Base-by-base conservation (phyloP, 164 flowering plant genomes). In the Macadamia integrifolia region DNA sequence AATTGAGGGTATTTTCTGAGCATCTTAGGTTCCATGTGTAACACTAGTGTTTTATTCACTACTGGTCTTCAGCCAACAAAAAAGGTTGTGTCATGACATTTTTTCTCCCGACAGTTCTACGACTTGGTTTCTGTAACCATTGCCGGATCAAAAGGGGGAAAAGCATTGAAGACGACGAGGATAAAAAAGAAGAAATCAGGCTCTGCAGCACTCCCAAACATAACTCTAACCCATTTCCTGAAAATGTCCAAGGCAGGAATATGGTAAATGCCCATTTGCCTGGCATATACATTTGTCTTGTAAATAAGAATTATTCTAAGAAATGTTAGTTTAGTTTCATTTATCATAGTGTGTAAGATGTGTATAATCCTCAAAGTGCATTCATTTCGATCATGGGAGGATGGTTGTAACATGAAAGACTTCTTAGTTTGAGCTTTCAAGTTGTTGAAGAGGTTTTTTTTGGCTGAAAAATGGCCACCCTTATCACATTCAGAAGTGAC, bases 221-320 rank as follows among this genome's bases (percentile, higher is more conserved):
- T 88, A 55, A 87, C 85, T 31, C 81, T 91, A 15, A 65, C 86
- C 65, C 80, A 83, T 63, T 94, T 91, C 63, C 83, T 94, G 68
- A 91, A 78, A 68, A 86, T 85, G 91, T 83, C 94, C 17, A 91
- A 88, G 76, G 87, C 81, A 74, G 97, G 92, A 48, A 31, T 63
- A 48, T 87, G 92, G 91, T 87, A 71, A 70, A 14, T 53, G 57
- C 15, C 56, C 31, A 46, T 30, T 8, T 3, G 53, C 9, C 31
- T 18, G 52, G 30, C 52, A 17, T 62, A 6, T 29, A 28, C 18
- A 32, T 40, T 23, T n/a, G 28, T 65, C 42, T 60, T 71, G 74
- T 71, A 71, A 66, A 65, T 46, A 15, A 32, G 32, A 12, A 15
- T 13, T 31, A 58, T 43, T 6, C 42, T 3, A 30, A 32, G 69